Base-by-base conservation (phyloP, 768 basidiomycete species). In the Mycena haematopus region DNA sequence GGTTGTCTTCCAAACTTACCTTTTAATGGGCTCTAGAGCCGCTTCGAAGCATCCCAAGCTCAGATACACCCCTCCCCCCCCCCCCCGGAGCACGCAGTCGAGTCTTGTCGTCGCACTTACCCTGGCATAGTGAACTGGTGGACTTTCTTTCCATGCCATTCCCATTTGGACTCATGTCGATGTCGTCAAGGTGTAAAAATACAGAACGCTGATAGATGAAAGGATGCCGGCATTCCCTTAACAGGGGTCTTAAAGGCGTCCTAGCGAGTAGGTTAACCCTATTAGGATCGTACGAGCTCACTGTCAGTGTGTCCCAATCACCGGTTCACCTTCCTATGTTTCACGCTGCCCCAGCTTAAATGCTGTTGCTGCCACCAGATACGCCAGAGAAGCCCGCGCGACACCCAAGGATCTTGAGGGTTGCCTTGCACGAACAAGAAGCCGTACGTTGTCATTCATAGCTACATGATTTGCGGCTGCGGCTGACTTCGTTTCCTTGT, bases 281-380 rank as follows among this genome's bases (percentile, higher is more conserved):
- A 58, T 53, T 63, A 54, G 57, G 47, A 51, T 58, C 62, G 62
- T 63, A 63, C 62, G 52, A 63, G 60, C 55, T 38, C 52, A 52
- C 52, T 44, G 56, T 38, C 51, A 53, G 56, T 51, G 56, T 55
- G 46, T 52, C 36, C 14, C 62, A 46, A 63, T 58, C 56, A 35
- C 62, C 62, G 19, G 46, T 25, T 25, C 56, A 47, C 21, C 52
- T 53, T 56, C 56, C 51, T 21, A 63, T 63, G 56, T 58, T 58
- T 42, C 56, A 53, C 52, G 3, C 56, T 15, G 36, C 38, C 33
- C 45, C 52, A 49, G 57, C 62, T 53, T 63, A 63, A 63, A 63
- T 58, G 62, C 56, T 49, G 14, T 24, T 21, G n/a, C 19, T 33
- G 56, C 21, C 21, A 58, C 24, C 2, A 53, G 29, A 21, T 19